phyloP scores from a whole-genome alignment of 75 land plant species.

The Picea sitchensis region DNA sequence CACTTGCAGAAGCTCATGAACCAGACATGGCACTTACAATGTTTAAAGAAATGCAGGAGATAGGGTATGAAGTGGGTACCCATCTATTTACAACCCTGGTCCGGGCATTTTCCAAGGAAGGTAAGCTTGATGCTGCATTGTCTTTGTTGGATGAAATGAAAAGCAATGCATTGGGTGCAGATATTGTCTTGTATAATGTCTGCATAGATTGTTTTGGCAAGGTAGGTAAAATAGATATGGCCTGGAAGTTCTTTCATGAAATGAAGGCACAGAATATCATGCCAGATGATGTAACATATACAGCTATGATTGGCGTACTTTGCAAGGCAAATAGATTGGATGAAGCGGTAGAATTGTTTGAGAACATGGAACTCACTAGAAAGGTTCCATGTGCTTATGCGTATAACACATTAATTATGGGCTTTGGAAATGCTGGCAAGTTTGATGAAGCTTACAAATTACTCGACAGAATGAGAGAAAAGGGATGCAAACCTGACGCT shows the following conservation, averaged over 20 bases:
- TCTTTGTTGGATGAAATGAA: constrained; percentile 67
- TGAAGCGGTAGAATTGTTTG: constrained; percentile 72
- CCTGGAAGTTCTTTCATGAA: constrained; percentile 76
- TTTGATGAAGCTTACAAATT: constrained; percentile 68
- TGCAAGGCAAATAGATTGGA: constrained; percentile 47
- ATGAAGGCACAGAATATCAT: constrained; percentile 54
- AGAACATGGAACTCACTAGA: constrained; percentile 55
- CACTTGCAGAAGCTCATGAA: constrained; percentile 48
- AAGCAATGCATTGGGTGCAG: constrained; percentile 51
- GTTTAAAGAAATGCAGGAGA: constrained; percentile 81
- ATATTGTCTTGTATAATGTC: constrained; percentile 68
- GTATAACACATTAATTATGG: constrained; percentile 86
- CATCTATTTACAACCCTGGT: constrained; percentile 58
- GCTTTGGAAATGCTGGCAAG: constrained; percentile 79
- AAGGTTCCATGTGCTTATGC: constrained; percentile 65
- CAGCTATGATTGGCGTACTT: constrained; percentile 66
- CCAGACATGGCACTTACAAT: constrained; percentile 59
- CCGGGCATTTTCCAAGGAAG: constrained; percentile 60
- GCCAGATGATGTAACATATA: constrained; percentile 81
- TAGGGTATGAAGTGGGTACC: constrained; percentile 67
- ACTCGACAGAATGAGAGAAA: constrained; percentile 55
- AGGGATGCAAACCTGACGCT: constrained; percentile 76
- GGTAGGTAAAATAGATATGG: constrained; percentile 76
- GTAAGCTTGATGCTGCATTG: constrained; percentile 64
- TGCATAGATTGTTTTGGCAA: constrained; percentile 85